Evolutionary conservation across 2,329 filamentous ascomycete species (phyloP).

Genomic region (Botrytis fabae): DNA sequence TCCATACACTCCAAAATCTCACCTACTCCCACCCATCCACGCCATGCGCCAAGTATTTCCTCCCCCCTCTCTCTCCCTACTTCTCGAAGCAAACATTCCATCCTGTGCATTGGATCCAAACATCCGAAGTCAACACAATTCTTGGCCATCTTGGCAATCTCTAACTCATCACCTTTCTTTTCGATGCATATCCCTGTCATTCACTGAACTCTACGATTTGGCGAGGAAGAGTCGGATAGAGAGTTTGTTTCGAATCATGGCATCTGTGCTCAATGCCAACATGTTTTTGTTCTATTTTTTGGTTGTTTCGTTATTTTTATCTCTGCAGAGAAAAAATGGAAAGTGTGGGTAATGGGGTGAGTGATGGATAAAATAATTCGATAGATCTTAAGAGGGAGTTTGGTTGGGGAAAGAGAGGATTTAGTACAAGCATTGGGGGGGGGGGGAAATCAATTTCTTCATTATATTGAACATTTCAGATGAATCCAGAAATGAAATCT

Average conservation of each 20-base stretch:
- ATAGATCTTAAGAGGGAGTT: too few relatives aligned
- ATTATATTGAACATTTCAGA: not conserved
- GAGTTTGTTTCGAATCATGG: not conserved
- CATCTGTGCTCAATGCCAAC: not conserved
- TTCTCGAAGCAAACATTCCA: not conserved
- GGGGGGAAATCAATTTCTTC: not conserved
- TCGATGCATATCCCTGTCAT: not conserved
- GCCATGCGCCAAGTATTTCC: not conserved
- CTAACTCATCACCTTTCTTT: not conserved
- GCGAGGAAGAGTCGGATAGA: not conserved
- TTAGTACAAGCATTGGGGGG: not conserved
- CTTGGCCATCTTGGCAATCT: not conserved
- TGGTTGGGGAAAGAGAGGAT: not conserved
- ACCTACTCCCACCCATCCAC: not conserved
- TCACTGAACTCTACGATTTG: not conserved
- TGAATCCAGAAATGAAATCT: not conserved
- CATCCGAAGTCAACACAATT: not conserved
- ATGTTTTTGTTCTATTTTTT: not conserved
- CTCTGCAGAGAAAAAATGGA: too few relatives aligned
- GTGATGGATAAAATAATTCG: not conserved
- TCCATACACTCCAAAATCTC: not conserved
- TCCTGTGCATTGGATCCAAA: not conserved
- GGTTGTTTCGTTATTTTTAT: not conserved
- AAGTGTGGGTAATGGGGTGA: too few relatives aligned
- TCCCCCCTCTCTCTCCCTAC: not conserved